phyloP scores from a whole-genome alignment of 1,139 yeast genomes.

The Saccharomyces hybrid region DNA sequence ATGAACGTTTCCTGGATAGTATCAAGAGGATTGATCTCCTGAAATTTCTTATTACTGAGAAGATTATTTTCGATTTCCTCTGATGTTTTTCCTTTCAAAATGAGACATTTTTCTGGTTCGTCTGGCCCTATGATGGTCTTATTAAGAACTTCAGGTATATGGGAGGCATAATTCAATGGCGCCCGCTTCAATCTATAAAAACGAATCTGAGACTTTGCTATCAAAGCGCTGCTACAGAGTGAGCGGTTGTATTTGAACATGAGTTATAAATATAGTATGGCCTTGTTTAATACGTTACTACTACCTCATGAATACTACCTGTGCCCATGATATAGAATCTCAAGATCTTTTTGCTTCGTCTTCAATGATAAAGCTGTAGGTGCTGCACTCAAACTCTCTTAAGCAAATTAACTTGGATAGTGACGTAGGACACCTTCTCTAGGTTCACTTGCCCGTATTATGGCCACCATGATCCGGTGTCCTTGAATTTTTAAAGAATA shows the following conservation, averaged over 20 bases:
- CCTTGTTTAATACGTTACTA: not conserved
- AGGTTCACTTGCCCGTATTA: not conserved
- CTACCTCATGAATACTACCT: not conserved
- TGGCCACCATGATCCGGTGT: no score
- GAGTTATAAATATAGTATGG: not conserved
- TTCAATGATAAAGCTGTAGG: not conserved
- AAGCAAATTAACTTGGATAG: not conserved
- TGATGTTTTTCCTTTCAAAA: not conserved
- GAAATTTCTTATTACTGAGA: slow-evolving; percentile 6
- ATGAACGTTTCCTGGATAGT: slow-evolving; percentile 14
- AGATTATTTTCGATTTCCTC: slow-evolving; percentile 1
- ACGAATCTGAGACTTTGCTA: not conserved
- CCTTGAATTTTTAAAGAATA: no score
- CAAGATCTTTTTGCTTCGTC: not conserved
- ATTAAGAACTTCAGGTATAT: not conserved
- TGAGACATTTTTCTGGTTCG: not conserved
- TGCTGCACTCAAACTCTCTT: not conserved
- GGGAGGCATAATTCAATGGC: not conserved
- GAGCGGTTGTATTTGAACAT: not conserved
- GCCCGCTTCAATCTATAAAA: not conserved
- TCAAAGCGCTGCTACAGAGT: not conserved
- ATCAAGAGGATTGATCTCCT: slow-evolving; percentile 9
- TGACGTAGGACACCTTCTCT: not conserved
- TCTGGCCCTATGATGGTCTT: not conserved
- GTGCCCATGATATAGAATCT: not conserved